Base-by-base conservation (phyloP, 192 early-diverging fungal genomes). In the Dispira simplex region DNA sequence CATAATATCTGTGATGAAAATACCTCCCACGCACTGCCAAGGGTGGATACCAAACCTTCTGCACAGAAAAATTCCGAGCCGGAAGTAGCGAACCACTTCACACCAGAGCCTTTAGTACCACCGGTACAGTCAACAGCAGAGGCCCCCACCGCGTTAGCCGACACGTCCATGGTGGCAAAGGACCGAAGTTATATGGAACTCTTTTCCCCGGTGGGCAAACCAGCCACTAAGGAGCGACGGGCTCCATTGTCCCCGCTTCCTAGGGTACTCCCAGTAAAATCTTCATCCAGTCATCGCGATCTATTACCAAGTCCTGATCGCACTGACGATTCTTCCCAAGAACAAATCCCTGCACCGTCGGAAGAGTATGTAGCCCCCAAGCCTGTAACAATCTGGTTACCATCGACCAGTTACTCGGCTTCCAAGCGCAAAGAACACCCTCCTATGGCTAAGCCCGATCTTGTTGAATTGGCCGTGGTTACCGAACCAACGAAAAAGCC, bases 141-240 rank as follows among this genome's bases (percentile, higher is more conserved):
- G 25, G 21, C 14, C 10, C 55, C 21, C 20, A 27, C 20, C n/a
- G 21, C 55, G n/a, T 27, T 57, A 27, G 26, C 55, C 1, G 58
- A 60, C 32, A 60, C 13, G 26, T 60, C 58, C 8, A 44, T 44
- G 39, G 58, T 60, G 26, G 39, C 39, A 11, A 18, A 44, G 13
- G 58, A 60, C 32, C 58, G 58, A 11, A 60, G 58, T 44, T 60
- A 43, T 44, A 60, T 60, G 58, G 27, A 60, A 3, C 58, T 60
- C 2, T 60, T 60, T 60, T 60, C 58, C 10, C 58, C 58, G 9
- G 32, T 60, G 8, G 58, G 58, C 14, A 18, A 27, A 13, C 58
- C 58, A 2, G 39, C 58, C 58, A 14, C 27, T 18, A 60, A 16
- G 16, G 48, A 16, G 48, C 18, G 18, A 20, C 18, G 18, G 48